A percentile compares a stretch with the other conserved stretches of the same genome.
Evolutionary conservation across 2,329 filamentous ascomycete species (phyloP).

Genomic region (Alternaria metachromatica): DNA sequence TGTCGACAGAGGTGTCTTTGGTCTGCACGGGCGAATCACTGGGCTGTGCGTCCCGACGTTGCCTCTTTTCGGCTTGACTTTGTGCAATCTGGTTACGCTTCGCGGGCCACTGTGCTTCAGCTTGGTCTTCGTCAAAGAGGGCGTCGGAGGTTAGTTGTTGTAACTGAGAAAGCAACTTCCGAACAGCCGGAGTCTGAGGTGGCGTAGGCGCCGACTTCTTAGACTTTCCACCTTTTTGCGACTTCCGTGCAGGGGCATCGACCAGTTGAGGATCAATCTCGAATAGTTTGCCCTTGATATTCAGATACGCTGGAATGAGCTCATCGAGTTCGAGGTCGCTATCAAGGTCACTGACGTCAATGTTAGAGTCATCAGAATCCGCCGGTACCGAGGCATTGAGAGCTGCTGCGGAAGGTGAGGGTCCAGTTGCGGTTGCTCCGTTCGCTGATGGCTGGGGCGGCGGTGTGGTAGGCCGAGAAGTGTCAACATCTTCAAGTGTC

Average conservation of each 20-base stretch:
- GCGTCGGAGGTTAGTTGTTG: slow-evolving; percentile 73
- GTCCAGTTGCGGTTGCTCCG: background rate
- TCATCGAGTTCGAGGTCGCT: slow-evolving; percentile 59
- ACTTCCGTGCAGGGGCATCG: slow-evolving; percentile 53
- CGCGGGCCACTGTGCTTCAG: slow-evolving; percentile 55
- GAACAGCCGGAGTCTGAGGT: slow-evolving; percentile 56
- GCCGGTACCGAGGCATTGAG: slow-evolving; percentile 7
- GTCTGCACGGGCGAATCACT: background rate
- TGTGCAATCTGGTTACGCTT: slow-evolving; percentile 52
- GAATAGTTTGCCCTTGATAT: slow-evolving; percentile 67
- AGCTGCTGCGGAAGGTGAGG: background rate
- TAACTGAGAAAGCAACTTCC: slow-evolving; percentile 75
- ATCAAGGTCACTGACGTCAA: slow-evolving; percentile 57
- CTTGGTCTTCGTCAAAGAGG: slow-evolving; percentile 57
- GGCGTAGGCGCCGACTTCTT: slow-evolving; percentile 24
- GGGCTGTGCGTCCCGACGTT: background rate
- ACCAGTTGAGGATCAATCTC: slow-evolving; percentile 63
- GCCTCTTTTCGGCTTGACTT: slow-evolving; percentile 42
- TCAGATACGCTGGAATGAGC: slow-evolving; percentile 74
- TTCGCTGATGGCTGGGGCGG: slow-evolving; percentile 2
- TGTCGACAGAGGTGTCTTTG: background rate
- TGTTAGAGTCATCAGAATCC: slow-evolving; percentile 34
- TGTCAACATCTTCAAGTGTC: slow-evolving; percentile 20
- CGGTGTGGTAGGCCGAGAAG: slow-evolving; percentile 32
- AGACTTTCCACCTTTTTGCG: slow-evolving; percentile 28